Percentiles rank a stretch among this genome's conserved stretches.
phyloP scores from a whole-genome alignment of 768 basidiomycete species.

The Termitomyces sp. region DNA sequence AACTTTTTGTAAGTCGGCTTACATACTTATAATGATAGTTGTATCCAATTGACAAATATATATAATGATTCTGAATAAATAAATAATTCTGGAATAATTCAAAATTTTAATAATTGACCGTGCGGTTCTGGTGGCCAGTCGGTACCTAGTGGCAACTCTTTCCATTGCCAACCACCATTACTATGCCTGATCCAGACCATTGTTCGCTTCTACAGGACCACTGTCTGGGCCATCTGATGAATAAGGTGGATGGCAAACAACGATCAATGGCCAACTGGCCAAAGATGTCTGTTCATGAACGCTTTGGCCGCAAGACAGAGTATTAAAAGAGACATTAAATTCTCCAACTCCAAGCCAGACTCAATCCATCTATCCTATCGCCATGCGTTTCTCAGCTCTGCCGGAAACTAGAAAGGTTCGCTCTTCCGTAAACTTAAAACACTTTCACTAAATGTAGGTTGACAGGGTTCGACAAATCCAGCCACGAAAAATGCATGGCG shows the following conservation, averaged over 20 bases:
- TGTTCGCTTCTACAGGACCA: constrained; percentile 2
- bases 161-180: too few relatives aligned
- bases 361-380: neutral
- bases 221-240: neutral
- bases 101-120: too few relatives aligned
- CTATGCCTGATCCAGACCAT: neutral
- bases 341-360: neutral
- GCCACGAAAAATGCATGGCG: neutral
- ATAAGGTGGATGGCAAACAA: neutral
- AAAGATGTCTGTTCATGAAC: neutral
- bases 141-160: too few relatives aligned
- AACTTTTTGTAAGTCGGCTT: too few relatives aligned
- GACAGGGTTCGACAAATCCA: neutral
- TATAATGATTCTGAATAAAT: too few relatives aligned
- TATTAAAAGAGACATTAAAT: constrained; percentile 4
- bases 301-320: constrained; percentile 7
- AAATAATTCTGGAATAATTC: too few relatives aligned
- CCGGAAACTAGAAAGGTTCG: constrained; percentile 4
- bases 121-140: too few relatives aligned
- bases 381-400: constrained; percentile 9
- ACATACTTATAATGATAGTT: too few relatives aligned
- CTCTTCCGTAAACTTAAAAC: neutral
- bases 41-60: too few relatives aligned
- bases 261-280: neutral
- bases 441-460: neutral